Base-by-base conservation (phyloP, 2,329 filamentous ascomycete genomes). In the Phyllosticta paracitricarpa region DNA sequence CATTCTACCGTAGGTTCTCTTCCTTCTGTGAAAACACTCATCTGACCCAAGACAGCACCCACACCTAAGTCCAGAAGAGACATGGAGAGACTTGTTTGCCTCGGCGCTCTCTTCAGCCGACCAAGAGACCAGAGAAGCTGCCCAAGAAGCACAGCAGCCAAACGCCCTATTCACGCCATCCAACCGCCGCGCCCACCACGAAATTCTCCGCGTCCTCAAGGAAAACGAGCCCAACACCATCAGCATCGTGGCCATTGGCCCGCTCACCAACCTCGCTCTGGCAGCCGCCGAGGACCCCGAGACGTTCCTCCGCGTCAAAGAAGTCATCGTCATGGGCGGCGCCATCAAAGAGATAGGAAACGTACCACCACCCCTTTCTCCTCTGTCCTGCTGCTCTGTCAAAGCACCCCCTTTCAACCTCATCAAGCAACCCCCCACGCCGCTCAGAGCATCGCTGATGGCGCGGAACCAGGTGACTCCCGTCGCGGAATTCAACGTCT, bases 271-370 rank as follows among this genome's bases (percentile, higher is more conserved):
- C 71, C 78, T 96, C 30, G 94, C 94, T 1, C 76, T 96, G 26
- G 94, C 94, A 2, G 92, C 94, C 2, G 86, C 91, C 14, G 85
- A 91, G 69, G 93, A 97, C 67, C 87, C 92, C 0, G 90, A 93
- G 73, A 87, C 91, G 0, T 97, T 99, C 73, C 80, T 99, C 61
- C 85, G 86, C 53, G 89, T 86, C 56, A 96, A 95, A 73, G 91
- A 97, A 74, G 83, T 99, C 2, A 87, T 96, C 3, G 89, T 97
- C 55, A 99, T 99, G 94, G 94, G 93, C 63, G 94, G 94, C 63
- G 87, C 89, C 25, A 83, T 99, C 59, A 81, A 89, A 63, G 77
- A 85, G 54, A 82, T 86, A 57, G 94, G 94, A 67, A 99, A 99
- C 73, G 78, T 81, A 73, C 68, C 28, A 66, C 66, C 25, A 63